These are phyloP conservation scores for Colletotrichum scovillei DNA, from an alignment of 2,329 filamentous ascomycete species.

Conservation along the genomic window DNA sequence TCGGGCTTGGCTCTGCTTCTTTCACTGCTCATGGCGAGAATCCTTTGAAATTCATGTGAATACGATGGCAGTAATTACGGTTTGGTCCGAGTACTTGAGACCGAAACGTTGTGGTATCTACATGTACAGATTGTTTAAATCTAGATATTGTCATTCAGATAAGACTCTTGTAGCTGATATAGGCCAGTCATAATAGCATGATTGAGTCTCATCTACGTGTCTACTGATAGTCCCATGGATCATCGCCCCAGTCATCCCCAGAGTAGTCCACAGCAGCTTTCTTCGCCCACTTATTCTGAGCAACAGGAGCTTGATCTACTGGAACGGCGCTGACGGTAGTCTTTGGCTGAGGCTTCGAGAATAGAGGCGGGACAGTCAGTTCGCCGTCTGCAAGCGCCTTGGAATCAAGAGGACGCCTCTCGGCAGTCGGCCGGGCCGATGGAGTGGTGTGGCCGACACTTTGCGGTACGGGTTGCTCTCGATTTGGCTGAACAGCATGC, in stretches of 20 bases:
- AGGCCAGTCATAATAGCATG: background rate
- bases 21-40: background rate
- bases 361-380: constrained; percentile 20
- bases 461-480: background rate
- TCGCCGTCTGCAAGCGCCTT: background rate
- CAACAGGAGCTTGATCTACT: background rate
- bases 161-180: background rate
- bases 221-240: constrained; percentile 34
- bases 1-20: background rate
- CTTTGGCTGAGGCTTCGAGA: constrained; percentile 7
- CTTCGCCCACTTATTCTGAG: constrained; percentile 39
- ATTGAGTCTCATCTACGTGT: background rate
- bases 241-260: constrained; percentile 43
- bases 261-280: constrained; percentile 43
- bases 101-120: background rate
- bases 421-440: no score
- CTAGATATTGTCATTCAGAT: background rate
- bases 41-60: background rate
- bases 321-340: background rate
- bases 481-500: background rate
- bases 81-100: background rate
- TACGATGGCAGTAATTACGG: background rate
- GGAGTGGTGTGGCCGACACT: background rate
- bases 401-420: background rate
- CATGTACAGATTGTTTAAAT: background rate